Percentiles rank a stretch among this genome's conserved stretches.
phyloP scores from a whole-genome alignment of 176 grass and related monocot species.

The Musa beccarii region DNA sequence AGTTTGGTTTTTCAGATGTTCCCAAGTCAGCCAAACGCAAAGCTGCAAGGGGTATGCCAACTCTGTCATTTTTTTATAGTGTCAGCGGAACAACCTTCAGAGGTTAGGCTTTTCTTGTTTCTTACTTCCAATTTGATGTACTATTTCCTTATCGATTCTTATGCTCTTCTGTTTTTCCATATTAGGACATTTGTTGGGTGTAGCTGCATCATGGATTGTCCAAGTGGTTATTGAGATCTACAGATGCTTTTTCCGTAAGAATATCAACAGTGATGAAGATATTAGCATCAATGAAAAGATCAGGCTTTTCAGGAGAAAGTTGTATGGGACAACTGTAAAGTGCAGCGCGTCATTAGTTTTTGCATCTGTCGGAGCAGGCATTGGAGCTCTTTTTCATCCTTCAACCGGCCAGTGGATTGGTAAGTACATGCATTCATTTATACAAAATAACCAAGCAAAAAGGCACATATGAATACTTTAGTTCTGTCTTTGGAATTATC shows the following conservation, averaged over 20 bases:
- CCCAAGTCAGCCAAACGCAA: slow-evolving; percentile 81
- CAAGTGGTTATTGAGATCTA: slow-evolving; percentile 73
- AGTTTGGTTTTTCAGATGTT: slow-evolving; percentile 44
- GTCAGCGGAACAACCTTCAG: slow-evolving; percentile 81
- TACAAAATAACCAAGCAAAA: background rate
- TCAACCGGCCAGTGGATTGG: slow-evolving; percentile 85
- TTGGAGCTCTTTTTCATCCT: slow-evolving; percentile 78
- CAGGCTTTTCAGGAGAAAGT: slow-evolving; percentile 52
- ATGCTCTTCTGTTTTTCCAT: slow-evolving; percentile 10
- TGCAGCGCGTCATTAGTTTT: slow-evolving; percentile 83
- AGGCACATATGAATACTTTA: too few relatives aligned
- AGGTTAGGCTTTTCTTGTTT: slow-evolving; percentile 33
- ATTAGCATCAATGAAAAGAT: slow-evolving; percentile 39
- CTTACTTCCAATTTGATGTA: background rate
- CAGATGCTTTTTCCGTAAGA: slow-evolving; percentile 61
- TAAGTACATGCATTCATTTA: slow-evolving; percentile 30
- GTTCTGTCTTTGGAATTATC: too few relatives aligned
- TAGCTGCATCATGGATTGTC: slow-evolving; percentile 85
- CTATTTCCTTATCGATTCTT: slow-evolving; percentile 1
- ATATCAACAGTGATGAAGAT: slow-evolving; percentile 27
- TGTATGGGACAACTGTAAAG: slow-evolving; percentile 63
- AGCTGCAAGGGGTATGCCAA: slow-evolving; percentile 55
- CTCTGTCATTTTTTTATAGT: slow-evolving; percentile 48
- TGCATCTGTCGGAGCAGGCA: slow-evolving; percentile 75
- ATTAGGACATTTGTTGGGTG: slow-evolving; percentile 74